Evolutionary conservation across 2,329 filamentous ascomycete species (phyloP).

Genomic region (Hymenoscyphus occultus): DNA sequence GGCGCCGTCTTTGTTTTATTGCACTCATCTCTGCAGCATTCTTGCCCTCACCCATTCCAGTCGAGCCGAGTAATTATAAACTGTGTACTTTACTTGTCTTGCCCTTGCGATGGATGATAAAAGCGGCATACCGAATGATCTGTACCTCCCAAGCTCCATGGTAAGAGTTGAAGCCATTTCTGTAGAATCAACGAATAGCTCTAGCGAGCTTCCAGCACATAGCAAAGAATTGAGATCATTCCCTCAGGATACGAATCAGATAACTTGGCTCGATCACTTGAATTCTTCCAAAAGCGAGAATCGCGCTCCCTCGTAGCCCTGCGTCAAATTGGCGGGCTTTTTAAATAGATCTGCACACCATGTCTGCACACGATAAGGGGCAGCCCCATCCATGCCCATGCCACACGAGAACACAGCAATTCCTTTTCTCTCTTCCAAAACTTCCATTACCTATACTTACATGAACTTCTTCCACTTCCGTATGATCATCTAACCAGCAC

Average conservation of each 20-base stretch:
- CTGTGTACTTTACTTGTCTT: conserved; percentile 25
- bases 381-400: conserved; percentile 17
- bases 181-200: too few relatives aligned
- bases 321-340: conserved; percentile 22
- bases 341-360: conserved; percentile 36
- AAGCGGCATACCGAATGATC: not conserved
- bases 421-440: conserved; percentile 11
- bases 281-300: too few relatives aligned
- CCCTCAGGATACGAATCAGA: too few relatives aligned
- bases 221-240: too few relatives aligned
- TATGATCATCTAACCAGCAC: conserved; percentile 26
- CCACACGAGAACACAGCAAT: conserved; percentile 21
- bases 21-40: conserved; percentile 29
- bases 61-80: conserved; percentile 17
- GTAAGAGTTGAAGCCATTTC: too few relatives aligned
- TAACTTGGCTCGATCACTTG: too few relatives aligned
- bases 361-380: conserved; percentile 31
- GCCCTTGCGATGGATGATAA: not conserved
- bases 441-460: conserved; percentile 11
- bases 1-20: conserved; percentile 13
- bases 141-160: too few relatives aligned
- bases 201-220: too few relatives aligned
- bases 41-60: conserved; percentile 29
- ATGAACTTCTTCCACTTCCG: conserved; percentile 11
- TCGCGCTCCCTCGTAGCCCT: conserved; percentile 19